Evolutionary conservation across 129 eudicot species (phyloP).

Genomic region (Solidago caesia): DNA sequence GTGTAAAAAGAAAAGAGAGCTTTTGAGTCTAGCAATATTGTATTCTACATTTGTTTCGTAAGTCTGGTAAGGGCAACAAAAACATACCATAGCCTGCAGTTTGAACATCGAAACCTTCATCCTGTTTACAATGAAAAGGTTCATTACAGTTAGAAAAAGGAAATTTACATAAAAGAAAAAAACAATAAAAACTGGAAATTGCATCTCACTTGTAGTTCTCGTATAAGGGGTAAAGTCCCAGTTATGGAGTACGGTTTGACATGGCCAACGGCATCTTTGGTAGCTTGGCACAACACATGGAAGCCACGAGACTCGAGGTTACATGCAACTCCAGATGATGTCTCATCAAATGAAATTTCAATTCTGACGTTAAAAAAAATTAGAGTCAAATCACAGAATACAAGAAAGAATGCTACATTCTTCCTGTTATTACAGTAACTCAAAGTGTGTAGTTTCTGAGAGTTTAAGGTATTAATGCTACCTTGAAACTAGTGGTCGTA

Average conservation of each 20-base stretch:
- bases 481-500: not conserved
- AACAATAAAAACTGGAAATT: not conserved
- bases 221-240: conserved; percentile 84
- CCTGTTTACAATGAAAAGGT: conserved; percentile 39
- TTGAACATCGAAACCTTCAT: conserved; percentile 97
- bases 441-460: not conserved
- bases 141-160: conserved; percentile 5
- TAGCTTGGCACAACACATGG: conserved; percentile 81
- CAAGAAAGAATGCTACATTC: not conserved
- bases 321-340: conserved; percentile 81
- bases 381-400: conserved; percentile 11
- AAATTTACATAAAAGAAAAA: not conserved
- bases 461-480: not conserved
- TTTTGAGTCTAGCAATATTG: not conserved
- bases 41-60: not conserved
- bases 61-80: conserved; percentile 11
- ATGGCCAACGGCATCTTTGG: conserved; percentile 87
- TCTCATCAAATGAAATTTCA: conserved; percentile 61
- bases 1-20: too few species aligned
- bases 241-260: conserved; percentile 92
- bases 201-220: conserved; percentile 68
- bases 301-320: conserved; percentile 81
- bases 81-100: conserved; percentile 85
- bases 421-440: not conserved
- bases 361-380: conserved; percentile 36